Evolutionary conservation across 257 asterid genomes (phyloP).

Genomic region (Fraxinus excelsior): DNA sequence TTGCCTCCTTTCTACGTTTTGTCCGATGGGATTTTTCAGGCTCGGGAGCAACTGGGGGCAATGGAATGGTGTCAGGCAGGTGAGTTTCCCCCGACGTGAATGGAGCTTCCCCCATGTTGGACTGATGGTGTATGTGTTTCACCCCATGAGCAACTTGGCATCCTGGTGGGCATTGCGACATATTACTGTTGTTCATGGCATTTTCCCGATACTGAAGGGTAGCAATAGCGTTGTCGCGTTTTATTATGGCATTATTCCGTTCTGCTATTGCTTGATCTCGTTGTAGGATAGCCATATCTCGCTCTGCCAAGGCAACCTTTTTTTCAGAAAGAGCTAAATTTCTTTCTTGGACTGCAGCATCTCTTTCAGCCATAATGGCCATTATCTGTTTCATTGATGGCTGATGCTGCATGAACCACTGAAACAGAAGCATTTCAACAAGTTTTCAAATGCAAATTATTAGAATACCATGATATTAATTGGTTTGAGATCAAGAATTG

Average conservation of each 20-base stretch:
- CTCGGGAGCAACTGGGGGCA: constrained; percentile 47
- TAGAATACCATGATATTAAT: not conserved
- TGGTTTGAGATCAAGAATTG: not conserved
- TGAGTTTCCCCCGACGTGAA: constrained; percentile 51
- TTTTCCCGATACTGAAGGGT: constrained; percentile 74
- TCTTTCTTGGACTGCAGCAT: constrained; percentile 95
- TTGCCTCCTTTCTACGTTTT: constrained; percentile 71
- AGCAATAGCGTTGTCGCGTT: constrained; percentile 85
- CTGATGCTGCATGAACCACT: constrained; percentile 98
- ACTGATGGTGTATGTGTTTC: constrained; percentile 72
- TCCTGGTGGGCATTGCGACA: constrained; percentile 70
- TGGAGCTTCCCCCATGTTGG: constrained; percentile 56
- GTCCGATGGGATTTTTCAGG: constrained; percentile 60
- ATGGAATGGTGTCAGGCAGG: constrained; percentile 44
- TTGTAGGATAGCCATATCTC: constrained; percentile 88
- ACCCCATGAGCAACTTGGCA: constrained; percentile 73
- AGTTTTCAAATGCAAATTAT: not conserved
- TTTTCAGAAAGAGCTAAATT: constrained; percentile 89
- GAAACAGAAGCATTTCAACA: constrained; percentile 21
- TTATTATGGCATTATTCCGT: constrained; percentile 79
- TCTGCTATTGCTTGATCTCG: constrained; percentile 87
- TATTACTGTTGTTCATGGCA: constrained; percentile 44
- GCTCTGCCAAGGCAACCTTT: constrained; percentile 84
- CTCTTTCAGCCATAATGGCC: constrained; percentile 91
- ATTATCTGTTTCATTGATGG: constrained; percentile 97